Evolutionary conservation across 768 basidiomycete genomes (phyloP).

Genomic region (Antrodiella citrinella): DNA sequence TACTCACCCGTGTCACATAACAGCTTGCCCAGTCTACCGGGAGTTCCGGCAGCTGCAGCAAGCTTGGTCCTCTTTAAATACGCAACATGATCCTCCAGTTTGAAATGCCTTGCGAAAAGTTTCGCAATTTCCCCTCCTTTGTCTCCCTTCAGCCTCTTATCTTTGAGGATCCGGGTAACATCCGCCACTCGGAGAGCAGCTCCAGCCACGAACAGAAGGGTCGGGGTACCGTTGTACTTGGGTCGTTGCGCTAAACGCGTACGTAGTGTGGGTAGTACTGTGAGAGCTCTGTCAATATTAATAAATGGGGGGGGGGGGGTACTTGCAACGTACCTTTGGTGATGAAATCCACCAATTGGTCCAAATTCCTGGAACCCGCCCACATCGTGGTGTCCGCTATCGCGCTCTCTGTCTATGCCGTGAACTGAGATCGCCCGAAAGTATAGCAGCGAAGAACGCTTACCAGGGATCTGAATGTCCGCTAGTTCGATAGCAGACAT

Average conservation of each 20-base stretch:
- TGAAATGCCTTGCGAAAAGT: conserved; percentile 93
- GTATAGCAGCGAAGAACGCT: conserved; percentile 17
- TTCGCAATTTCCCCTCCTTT: conserved; percentile 92
- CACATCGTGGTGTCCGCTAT: conserved; percentile 73
- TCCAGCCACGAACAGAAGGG: conserved; percentile 74
- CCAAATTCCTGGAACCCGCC: conserved; percentile 63
- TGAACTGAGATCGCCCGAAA: conserved; percentile 24
- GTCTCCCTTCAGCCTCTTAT: conserved; percentile 62
- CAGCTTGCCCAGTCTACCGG: conserved; percentile 83
- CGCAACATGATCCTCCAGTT: conserved; percentile 76
- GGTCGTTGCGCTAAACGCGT: conserved; percentile 68
- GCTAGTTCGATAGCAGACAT: conserved; percentile 72
- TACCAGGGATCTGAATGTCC: conserved; percentile 74
- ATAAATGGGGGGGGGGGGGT: conserved; percentile 2
- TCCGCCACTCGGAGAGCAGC: conserved; percentile 94
- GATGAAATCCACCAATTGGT: conserved; percentile 70
- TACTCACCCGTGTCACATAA: conserved; percentile 53
- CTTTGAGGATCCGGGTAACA: conserved; percentile 65
- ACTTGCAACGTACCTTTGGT: conserved; percentile 46
- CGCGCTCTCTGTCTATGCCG: conserved; percentile 51
- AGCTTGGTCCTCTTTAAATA: conserved; percentile 84
- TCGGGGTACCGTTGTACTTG: conserved; percentile 77
- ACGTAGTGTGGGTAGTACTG: conserved; percentile 62
- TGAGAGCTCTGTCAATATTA: neutral
- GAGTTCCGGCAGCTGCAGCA: conserved; percentile 86